Percentiles rank a stretch among this genome's conserved stretches.
phyloP scores from a whole-genome alignment of 495 filamentous ascomycete genomes.

The Pyronema domesticum region DNA sequence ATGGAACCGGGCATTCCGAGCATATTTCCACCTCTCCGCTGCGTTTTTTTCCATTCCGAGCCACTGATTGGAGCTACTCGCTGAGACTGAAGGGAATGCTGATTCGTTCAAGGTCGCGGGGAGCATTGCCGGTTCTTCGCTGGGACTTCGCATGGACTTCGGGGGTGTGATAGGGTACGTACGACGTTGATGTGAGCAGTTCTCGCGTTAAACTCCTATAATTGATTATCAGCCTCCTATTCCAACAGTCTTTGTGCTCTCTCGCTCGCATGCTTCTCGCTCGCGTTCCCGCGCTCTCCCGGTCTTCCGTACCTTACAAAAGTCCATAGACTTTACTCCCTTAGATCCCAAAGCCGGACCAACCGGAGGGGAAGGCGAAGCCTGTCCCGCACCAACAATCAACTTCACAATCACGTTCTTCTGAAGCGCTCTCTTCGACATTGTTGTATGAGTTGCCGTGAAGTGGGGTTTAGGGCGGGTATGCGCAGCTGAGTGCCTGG shows the following conservation, averaged over 20 bases:
- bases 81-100: too few relatives aligned
- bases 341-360: constrained; percentile 93
- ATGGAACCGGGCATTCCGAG: too few relatives aligned
- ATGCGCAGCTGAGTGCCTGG: constrained; percentile 10
- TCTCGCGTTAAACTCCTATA: constrained; percentile 94
- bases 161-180: not conserved
- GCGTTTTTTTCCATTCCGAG: too few relatives aligned
- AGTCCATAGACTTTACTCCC: constrained; percentile 98
- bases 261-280: not conserved
- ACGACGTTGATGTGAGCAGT: constrained; percentile 59
- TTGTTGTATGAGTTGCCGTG: constrained; percentile 28
- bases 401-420: constrained; percentile 88
- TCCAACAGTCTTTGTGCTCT: not conserved
- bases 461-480: not conserved
- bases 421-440: constrained; percentile 58
- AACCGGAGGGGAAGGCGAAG: constrained; percentile 87
- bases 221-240: not conserved
- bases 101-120: too few relatives aligned
- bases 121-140: too few relatives aligned
- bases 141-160: too few relatives aligned
- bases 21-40: too few relatives aligned
- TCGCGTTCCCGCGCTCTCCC: not conserved
- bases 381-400: constrained; percentile 94
- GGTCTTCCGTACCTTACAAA: constrained; percentile 64
- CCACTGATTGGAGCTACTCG: too few relatives aligned